These are phyloP conservation scores for Cutaneotrichosporon spelunceum DNA, from an alignment of 1,284 basidiomycete species.

Conservation along the genomic window DNA sequence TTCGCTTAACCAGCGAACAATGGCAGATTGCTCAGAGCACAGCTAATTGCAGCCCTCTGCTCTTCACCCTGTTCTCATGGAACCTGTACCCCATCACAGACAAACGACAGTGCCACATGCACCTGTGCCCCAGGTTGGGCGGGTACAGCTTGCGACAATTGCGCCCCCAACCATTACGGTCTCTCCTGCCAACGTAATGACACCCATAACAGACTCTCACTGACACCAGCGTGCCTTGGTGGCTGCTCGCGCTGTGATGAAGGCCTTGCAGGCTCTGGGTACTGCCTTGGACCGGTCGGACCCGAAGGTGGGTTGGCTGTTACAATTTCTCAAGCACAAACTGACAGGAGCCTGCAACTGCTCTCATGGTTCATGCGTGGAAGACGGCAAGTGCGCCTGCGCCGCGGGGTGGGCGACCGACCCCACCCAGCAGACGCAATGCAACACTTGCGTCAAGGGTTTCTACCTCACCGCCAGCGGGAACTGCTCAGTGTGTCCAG, in stretches of 20 bases:
- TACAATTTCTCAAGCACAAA: slow-evolving; percentile 18
- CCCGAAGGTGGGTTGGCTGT: background rate
- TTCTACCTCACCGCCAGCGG: slow-evolving; percentile 42
- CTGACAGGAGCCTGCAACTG: slow-evolving; percentile 49
- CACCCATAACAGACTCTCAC: background rate
- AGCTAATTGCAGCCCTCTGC: slow-evolving; percentile 30
- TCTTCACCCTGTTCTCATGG: slow-evolving; percentile 36
- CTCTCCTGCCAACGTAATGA: slow-evolving; percentile 39
- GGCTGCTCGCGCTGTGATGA: slow-evolving; percentile 50
- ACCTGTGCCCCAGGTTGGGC: slow-evolving; percentile 37
- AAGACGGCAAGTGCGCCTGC: slow-evolving; percentile 45
- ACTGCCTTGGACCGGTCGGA: slow-evolving; percentile 43
- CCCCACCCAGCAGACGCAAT: slow-evolving; percentile 31
- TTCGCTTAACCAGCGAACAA: background rate
- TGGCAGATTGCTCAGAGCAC: background rate
- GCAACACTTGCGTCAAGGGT: slow-evolving; percentile 48
- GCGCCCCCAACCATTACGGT: slow-evolving; percentile 45
- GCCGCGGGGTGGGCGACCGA: slow-evolving; percentile 51
- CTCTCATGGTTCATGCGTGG: slow-evolving; percentile 47
- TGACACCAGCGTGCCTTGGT: slow-evolving; percentile 34
- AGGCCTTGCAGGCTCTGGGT: slow-evolving; percentile 48
- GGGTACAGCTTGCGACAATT: slow-evolving; percentile 37
- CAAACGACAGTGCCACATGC: slow-evolving; percentile 23
- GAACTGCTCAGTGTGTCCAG: slow-evolving; percentile 52
- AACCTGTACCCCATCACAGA: slow-evolving; percentile 18